These are phyloP conservation scores for Nosema bombycis DNA, from an alignment of 371 early-diverging fungal species.

Conservation along the genomic window DNA sequence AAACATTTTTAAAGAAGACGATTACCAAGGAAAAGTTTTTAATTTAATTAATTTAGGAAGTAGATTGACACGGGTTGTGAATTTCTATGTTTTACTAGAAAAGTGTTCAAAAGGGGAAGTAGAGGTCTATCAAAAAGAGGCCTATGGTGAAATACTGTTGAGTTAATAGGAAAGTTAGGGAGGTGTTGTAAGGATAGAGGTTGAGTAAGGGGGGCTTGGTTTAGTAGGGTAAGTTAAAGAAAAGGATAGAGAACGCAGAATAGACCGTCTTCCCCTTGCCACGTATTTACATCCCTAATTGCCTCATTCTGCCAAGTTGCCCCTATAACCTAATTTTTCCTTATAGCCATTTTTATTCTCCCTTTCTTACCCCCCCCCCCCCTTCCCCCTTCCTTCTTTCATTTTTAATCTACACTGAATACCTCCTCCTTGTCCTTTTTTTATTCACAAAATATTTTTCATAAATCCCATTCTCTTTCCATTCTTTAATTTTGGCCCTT, in stretches of 20 bases:
- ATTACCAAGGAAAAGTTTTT: neutral
- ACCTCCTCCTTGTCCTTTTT: slow-evolving; percentile 20
- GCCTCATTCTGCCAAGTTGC: too few species aligned
- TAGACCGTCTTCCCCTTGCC: neutral
- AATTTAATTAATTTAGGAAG: neutral
- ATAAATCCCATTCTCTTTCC: slow-evolving; percentile 72
- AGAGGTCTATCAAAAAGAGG: neutral
- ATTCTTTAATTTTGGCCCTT: slow-evolving; percentile 71
- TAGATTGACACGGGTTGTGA: neutral
- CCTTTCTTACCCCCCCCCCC: neutral
- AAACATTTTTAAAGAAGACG: neutral
- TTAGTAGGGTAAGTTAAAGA: neutral
- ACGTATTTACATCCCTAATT: neutral
- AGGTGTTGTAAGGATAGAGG: neutral
- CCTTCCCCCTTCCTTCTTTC: neutral
- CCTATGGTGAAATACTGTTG: neutral
- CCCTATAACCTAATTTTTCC: neutral
- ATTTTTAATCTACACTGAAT: slow-evolving; percentile 25
- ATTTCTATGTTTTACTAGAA: slow-evolving; percentile 3
- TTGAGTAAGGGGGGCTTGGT: neutral
- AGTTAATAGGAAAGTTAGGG: neutral
- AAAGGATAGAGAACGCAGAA: neutral
- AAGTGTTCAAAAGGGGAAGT: neutral
- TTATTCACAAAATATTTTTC: slow-evolving; percentile 4
- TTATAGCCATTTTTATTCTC: neutral